Conservation (phyloP, 2,329 filamentous ascomycete genomes). For the Seiridium cupressi region DNA sequence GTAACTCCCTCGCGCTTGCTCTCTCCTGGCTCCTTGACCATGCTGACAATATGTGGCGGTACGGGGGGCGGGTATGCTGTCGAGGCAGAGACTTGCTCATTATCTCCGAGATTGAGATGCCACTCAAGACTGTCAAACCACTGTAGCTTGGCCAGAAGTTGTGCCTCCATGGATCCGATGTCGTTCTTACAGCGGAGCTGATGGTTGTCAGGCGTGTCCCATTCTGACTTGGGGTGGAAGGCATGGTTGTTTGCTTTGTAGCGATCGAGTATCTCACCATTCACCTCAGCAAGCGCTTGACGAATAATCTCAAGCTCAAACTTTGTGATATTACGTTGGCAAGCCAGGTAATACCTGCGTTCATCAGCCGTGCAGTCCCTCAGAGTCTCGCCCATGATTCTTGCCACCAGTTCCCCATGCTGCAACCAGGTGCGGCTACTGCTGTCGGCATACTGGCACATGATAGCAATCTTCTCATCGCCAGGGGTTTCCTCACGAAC, state of each 20-base stretch:
- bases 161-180: neutral
- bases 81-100: too few species aligned
- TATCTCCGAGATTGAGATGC: neutral
- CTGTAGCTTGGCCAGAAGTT: neutral
- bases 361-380: neutral
- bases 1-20: too few species aligned
- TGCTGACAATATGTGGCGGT: neutral
- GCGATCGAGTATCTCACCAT: neutral
- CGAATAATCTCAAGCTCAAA: neutral
- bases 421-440: neutral
- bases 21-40: too few species aligned
- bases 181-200: neutral
- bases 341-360: neutral
- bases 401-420: neutral
- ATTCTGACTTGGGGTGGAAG: neutral
- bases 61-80: neutral
- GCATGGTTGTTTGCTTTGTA: neutral
- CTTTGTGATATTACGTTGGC: neutral
- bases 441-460: neutral
- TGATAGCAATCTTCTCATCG: neutral
- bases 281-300: neutral
- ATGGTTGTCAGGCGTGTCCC: neutral
- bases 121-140: neutral
- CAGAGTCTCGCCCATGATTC: neutral
- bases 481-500: too few species aligned